A percentile compares a stretch with the other conserved stretches of the same genome.
These are phyloP conservation scores for Trapa bicornis DNA, from an alignment of 345 rosid species.

Conservation along the genomic window DNA sequence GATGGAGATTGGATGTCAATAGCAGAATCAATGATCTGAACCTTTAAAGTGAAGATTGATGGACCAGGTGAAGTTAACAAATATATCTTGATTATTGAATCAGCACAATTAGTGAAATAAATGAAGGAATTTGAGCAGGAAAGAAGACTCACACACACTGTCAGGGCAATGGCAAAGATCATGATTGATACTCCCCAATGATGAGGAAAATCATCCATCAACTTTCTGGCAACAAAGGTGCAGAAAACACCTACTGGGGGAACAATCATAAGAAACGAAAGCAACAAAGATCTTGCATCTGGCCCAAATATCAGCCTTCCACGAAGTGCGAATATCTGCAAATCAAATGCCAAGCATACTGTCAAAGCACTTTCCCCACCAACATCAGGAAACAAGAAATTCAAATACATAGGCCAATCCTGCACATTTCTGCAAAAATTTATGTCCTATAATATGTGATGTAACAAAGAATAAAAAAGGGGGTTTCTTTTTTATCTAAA, in stretches of 20 bases:
- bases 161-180: constrained; percentile 36
- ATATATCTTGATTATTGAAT: neutral
- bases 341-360: neutral
- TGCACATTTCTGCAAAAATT: neutral
- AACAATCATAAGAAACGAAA: constrained; percentile 55
- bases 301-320: constrained; percentile 98
- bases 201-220: constrained; percentile 57
- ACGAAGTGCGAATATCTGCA: constrained; percentile 55
- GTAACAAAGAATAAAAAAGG: neutral
- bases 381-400: neutral
- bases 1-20: neutral
- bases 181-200: constrained; percentile 52
- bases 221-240: constrained; percentile 57
- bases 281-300: constrained; percentile 55
- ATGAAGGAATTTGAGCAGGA: constrained; percentile 9
- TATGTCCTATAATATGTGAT: neutral
- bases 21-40: neutral
- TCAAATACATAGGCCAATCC: neutral
- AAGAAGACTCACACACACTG: constrained; percentile 39
- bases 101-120: neutral
- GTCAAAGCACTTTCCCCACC: too few relatives aligned
- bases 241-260: constrained; percentile 69
- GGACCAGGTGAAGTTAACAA: neutral
- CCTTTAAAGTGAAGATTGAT: neutral
- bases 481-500: too few relatives aligned